Base-by-base conservation (phyloP, 2,329 filamentous ascomycete species). In the Rutstroemia sp. region DNA sequence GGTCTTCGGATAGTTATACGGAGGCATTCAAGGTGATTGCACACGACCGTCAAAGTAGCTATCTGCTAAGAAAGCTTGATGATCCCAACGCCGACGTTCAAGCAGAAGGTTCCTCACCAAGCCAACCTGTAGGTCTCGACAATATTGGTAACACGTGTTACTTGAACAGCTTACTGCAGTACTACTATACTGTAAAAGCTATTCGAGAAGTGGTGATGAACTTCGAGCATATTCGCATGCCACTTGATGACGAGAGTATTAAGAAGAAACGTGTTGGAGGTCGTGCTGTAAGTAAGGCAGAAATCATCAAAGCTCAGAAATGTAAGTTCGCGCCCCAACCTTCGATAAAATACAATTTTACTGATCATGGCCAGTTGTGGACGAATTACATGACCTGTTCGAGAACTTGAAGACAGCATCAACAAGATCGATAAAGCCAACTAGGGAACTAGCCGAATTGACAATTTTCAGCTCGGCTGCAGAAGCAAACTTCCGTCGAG, bases 71-170 rank as follows among this genome's bases (percentile, higher is more conserved):
- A 53, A 70, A 70, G 56, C 63, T 71, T n/a, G 62, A 67, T 52
- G 62, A 70, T 55, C 67, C 69, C 14, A 61, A 69, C 49, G 66
- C 67, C 8, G 62, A 65, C 38, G 63, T 69, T n/a, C 60, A 61
- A 54, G 59, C 64, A 4, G 56, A 59, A 34, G 49, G 50, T 44
- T 59, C 59, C 14, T 65, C 61, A n/a, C 59, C 73, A 48, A 76
- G 81, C 30, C 84, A 89, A 71, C 94, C 94, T 0, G 88, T 95
- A 21, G 94, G 94, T 0, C 79, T 97, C 5, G 81, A 85, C 61
- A 99, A 97, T 65, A 95, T 97, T 57, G 92, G 94, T 58, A 99
- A 99, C 67, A 99, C 95, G 0, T 99, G 94, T 71, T 99, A 99
- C 67, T 79, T 99, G 54, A 99, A 99, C 75, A 97, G 92, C 72